Base-by-base conservation (phyloP, 179 eudicot genomes). In the Vitellaria paradoxa region DNA sequence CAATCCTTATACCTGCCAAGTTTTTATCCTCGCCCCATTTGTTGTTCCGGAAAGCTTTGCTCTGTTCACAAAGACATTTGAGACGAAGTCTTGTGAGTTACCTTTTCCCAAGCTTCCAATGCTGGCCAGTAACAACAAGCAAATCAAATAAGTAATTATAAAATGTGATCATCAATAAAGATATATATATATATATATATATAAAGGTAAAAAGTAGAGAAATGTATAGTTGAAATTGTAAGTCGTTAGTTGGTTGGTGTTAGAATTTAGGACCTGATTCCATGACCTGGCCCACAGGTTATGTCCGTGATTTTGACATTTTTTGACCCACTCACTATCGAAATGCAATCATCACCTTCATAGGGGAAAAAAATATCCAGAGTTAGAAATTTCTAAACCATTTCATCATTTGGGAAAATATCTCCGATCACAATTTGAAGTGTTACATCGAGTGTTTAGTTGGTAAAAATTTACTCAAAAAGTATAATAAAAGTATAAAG, bases 261-360 rank as follows among this genome's bases (percentile, higher is more conserved):
- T 70, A 21, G 74, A 78, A 78, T 55, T 49, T 37, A 53, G 30
- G 9, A 93, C 98, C 98, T 91, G 86, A 93, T 90, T 81, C 97
- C 97, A 75, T 91, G 98, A 23, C 98, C 98, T n/a, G 98, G 98
- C 53, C 98, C 97, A 82, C 98, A 93, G 0, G 15, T 78, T 73
- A 89, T 80, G 71, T 88, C 86, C 14, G 70, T 82, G 64, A 81
- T 87, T 65, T 73, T 77, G 57, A 93, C 82, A 79, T 84, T 86
- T 65, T 80, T 83, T 55, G 97, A 88, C 64, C 97, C 98, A 81
- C 82, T 84, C 12, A 93, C 97, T 57, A 93, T 91, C 26, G 98
- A 93, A 72, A 93, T 78, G 69, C 98, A 93, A 59, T 91, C 98
- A 80, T 93, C 98, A 70, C 97, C 96, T 89, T 69, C 72, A 81